Evolutionary conservation across 345 rosid species (phyloP).

Genomic region (Anastatica hierochuntica): DNA sequence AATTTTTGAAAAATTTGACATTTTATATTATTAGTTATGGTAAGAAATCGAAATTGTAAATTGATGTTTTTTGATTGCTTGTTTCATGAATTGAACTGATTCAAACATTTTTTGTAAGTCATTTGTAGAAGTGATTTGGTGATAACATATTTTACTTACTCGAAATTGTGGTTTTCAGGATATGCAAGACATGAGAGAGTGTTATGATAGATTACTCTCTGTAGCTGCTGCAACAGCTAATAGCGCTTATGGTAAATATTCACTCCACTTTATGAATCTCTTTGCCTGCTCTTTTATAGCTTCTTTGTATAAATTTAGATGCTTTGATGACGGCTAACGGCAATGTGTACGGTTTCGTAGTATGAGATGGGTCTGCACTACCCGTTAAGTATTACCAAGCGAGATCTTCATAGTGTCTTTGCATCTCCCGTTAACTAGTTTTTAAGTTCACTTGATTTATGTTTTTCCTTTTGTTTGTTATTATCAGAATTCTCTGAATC

Average conservation of each 20-base stretch:
- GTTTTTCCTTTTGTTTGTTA: background rate
- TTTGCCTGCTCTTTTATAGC: background rate
- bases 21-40: background rate
- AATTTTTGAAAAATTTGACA: background rate
- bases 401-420: too few species aligned
- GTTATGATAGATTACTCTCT: constrained; percentile 84
- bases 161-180: constrained; percentile 42
- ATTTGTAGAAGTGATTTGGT: too few species aligned
- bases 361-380: too few species aligned
- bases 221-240: constrained; percentile 93
- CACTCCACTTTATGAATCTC: background rate
- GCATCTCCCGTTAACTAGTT: too few species aligned
- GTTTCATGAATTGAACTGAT: background rate
- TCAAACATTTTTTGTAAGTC: too few species aligned
- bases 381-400: too few species aligned
- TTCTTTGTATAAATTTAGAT: background rate
- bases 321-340: background rate
- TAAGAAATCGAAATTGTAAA: background rate
- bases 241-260: constrained; percentile 69
- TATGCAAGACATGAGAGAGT: constrained; percentile 75
- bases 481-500: constrained; percentile 91
- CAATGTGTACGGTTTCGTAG: too few species aligned
- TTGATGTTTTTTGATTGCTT: background rate
- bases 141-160: too few species aligned
- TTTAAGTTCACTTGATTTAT: too few species aligned